These are phyloP conservation scores for Podaxis carcinomalis DNA, from an alignment of 768 basidiomycete genomes.

Conservation along the genomic window DNA sequence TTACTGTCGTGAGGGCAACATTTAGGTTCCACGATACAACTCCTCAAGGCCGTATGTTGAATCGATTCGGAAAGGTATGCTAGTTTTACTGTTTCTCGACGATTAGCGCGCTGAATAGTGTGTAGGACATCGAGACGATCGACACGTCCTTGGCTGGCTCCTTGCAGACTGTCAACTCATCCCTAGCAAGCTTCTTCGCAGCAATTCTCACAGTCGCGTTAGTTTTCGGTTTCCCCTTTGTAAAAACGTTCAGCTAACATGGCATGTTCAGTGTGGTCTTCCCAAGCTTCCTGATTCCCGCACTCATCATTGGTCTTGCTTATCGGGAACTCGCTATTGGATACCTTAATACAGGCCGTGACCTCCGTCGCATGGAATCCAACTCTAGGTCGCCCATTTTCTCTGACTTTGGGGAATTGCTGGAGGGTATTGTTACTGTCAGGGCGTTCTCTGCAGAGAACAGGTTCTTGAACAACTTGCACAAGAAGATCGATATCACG, in stretches of 20 bases:
- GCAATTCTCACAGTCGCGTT: conserved; percentile 71
- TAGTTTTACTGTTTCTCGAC: neutral
- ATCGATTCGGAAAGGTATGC: conserved; percentile 70
- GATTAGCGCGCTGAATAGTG: neutral
- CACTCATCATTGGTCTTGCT: conserved; percentile 63
- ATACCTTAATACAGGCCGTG: conserved; percentile 77
- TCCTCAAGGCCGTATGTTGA: conserved; percentile 78
- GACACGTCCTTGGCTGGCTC: conserved; percentile 68
- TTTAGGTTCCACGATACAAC: conserved; percentile 86
- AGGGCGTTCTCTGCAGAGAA: conserved; percentile 84
- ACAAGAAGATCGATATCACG: conserved; percentile 71
- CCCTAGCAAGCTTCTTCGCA: conserved; percentile 72
- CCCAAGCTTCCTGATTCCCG: conserved; percentile 80
- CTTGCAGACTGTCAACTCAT: conserved; percentile 73
- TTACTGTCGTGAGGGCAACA: conserved; percentile 72
- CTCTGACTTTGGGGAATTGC: conserved; percentile 74
- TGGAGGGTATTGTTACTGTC: conserved; percentile 91
- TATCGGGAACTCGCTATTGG: conserved; percentile 70
- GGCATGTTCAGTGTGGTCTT: conserved; percentile 53
- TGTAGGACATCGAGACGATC: conserved; percentile 79
- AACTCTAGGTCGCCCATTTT: conserved; percentile 83
- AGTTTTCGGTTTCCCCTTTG: conserved; percentile 20
- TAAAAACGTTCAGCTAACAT: conserved; percentile 3
- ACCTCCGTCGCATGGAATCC: conserved; percentile 87
- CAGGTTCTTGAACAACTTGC: conserved; percentile 72